Percentiles rank a stretch among this genome's conserved stretches.
phyloP scores from a whole-genome alignment of 2,329 filamentous ascomycete genomes.

The Phialophora macrospora region DNA sequence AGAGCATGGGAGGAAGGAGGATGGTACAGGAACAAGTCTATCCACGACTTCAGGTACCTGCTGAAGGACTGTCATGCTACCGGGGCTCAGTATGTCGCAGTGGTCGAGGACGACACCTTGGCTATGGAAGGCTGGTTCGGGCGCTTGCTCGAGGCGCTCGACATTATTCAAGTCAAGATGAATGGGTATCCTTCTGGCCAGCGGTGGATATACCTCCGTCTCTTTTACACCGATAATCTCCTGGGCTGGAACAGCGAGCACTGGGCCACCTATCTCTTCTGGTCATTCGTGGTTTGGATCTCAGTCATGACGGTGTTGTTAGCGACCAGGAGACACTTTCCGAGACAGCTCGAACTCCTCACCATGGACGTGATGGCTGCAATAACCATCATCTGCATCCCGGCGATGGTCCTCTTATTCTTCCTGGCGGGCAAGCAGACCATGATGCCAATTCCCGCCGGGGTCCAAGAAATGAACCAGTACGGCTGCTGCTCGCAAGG shows the following conservation, averaged over 20 bases:
- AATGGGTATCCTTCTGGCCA: slow-evolving; percentile 24
- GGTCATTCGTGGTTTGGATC: slow-evolving; percentile 40
- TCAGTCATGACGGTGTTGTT: slow-evolving; percentile 27
- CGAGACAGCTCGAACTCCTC: slow-evolving; percentile 30
- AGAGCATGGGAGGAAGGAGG: slow-evolving; percentile 43
- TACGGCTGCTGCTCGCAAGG: slow-evolving; percentile 54
- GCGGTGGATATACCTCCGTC: slow-evolving; percentile 50
- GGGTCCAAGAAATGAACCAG: slow-evolving; percentile 49
- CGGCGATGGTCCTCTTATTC: slow-evolving; percentile 45
- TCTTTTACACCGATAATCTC: slow-evolving; percentile 55
- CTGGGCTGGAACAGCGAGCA: slow-evolving; percentile 54
- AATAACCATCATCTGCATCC: slow-evolving; percentile 41
- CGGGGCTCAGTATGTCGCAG: slow-evolving; percentile 49
- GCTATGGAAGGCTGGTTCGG: slow-evolving; percentile 56
- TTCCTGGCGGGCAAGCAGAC: slow-evolving; percentile 51
- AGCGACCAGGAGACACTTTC: slow-evolving; percentile 23
- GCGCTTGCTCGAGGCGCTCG: slow-evolving; percentile 47
- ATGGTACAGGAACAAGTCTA: slow-evolving; percentile 47
- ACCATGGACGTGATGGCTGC: slow-evolving; percentile 40
- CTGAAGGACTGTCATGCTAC: slow-evolving; percentile 48
- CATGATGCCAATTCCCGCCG: slow-evolving; percentile 44
- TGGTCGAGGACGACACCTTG: slow-evolving; percentile 56
- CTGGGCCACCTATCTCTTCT: slow-evolving; percentile 47
- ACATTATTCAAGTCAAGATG: slow-evolving; percentile 43
- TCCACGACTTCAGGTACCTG: slow-evolving; percentile 53